Evolutionary conservation across 805 yeast species (phyloP), one percentile per base, ranked within the genome.

Genomic region (Kuraishia capsulata): DNA sequence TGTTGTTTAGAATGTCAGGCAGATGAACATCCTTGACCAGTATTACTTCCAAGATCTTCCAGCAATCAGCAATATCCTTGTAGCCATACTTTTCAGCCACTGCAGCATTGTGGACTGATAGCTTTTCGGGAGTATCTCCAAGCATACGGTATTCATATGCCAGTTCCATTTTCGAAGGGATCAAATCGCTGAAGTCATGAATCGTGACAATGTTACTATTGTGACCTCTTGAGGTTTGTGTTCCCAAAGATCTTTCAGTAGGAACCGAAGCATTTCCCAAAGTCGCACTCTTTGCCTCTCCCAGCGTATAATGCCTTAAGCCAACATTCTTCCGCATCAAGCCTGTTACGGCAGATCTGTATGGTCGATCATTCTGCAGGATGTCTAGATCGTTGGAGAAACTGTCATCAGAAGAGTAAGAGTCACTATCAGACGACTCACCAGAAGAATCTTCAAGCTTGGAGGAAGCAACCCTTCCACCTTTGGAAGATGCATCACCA

Each of bases 151-250:
- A 84, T 39, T 77, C 84, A 30, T 68, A 59, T 0, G 90, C 92
- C 33, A 84, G 53, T 39, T 81, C 81, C 55, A 73, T 69, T 44
- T 81, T 77, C 14, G 88, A 81, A 0, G 96, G 95, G 26, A 87
- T 71, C 36, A 89, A 60, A 51, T 78, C 70, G 17, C 72, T 62
- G 54, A 81, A 81, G 51, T 87, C 90, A 41, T 70, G 64, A 2
- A 79, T 70, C 3, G 71, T 68, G 8, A 85, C 79, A n/a, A 73
- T 55, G 47, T 82, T 83, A 43, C 61, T 72, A 34, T 56, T 58
- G 31, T 45, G 56, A n/a, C 21, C n/a, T 5, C 29, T 30, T 1
- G 61, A 51, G 6, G 43, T 43, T 20, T 44, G 50, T 1, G 54
- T 54, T 44, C 47, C 47, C 17, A 47, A 56, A 1, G 61, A 53